Evolutionary conservation across 495 filamentous ascomycete species (phyloP), one percentile per base, ranked within the genome.

Genomic region (Hypoxylon perforatum): DNA sequence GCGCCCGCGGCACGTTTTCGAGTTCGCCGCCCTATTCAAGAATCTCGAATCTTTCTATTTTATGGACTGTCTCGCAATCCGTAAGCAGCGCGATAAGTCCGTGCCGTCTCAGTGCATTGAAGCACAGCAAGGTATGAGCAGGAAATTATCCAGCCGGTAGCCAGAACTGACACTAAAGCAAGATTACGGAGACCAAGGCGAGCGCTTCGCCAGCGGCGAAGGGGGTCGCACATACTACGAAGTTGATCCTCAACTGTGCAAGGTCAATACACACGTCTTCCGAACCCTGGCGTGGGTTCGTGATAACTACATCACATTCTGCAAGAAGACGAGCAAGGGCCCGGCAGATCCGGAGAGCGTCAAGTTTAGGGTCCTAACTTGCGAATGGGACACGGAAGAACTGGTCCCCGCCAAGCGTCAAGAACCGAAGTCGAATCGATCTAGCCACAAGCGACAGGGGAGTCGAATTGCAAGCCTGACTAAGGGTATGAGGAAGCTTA

Each of bases 31-130:
- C 14, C 25, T 74, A n/a, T 74, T 75, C 61, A 70, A 71, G 28
- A 74, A 75, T 23, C 60, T 76, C 18, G 67, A 73, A 38, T 61
- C 65, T 1, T 76, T 76, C 57, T 75, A 75, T 45, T 76, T 76
- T 33, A 62, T 76, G 36, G 74, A 76, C 47, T 76, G 68, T 15
- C 42, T 76, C 11, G 67, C 73, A 5, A 18, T 73, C 30, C 74
- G 72, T 15, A 72, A 63, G 33, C 51, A 64, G 23, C 60, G 59
- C 47, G 38, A 61, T 21, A 57, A 49, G 39, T 53, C 67, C 36
- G 36, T 23, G 12, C 33, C 56, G 4, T 47, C 57, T 4, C 46
- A 59, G 30, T 54, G 58, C 21, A 42, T 50, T 4, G 33, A 53
- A 21, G 46, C 61, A 30, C 55, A 53, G 30, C 19, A 63, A 60